Conservation (phyloP, 2,329 filamentous ascomycete species). For the Diaporthe nobilis region DNA sequence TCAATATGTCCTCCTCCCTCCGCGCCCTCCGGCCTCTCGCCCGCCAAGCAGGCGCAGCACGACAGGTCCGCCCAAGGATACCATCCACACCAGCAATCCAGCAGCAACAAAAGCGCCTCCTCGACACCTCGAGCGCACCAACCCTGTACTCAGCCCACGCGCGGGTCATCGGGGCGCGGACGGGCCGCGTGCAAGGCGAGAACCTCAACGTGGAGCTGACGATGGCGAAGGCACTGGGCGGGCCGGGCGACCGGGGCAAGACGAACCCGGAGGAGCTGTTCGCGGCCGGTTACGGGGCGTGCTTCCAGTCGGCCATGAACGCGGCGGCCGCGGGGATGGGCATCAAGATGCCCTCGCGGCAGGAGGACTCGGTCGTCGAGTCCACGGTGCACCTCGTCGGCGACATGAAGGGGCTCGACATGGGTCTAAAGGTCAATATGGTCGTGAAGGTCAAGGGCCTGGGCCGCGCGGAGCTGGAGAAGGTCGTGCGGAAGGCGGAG, state of each 20-base stretch:
- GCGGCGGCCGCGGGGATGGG: constrained; percentile 56
- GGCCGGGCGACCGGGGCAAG: constrained; percentile 55
- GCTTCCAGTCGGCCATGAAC: constrained; percentile 63
- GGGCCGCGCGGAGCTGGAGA: constrained; percentile 45
- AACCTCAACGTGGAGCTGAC: constrained; percentile 53
- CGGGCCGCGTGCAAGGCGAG: constrained; percentile 48
- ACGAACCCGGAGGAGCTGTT: constrained; percentile 64
- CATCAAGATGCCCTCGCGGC: constrained; percentile 56
- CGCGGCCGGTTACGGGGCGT: constrained; percentile 62
- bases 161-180: constrained; percentile 55
- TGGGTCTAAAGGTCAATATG: constrained; percentile 60
- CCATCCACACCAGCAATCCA: background rate
- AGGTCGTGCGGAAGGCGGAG: constrained; percentile 47
- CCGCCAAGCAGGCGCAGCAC: constrained; percentile 4
- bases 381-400: constrained; percentile 60
- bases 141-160: constrained; percentile 55
- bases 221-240: constrained; percentile 60
- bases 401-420: constrained; percentile 59
- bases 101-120: constrained; percentile 47
- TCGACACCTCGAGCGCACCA: constrained; percentile 57
- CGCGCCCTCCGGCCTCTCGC: constrained; percentile 19
- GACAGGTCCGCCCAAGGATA: background rate
- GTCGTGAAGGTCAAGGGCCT: constrained; percentile 54
- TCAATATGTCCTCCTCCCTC: constrained; percentile 22
- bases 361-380: constrained; percentile 56